Base-by-base conservation (phyloP, 2,329 filamentous ascomycete genomes). In the Curvularia lunata region DNA sequence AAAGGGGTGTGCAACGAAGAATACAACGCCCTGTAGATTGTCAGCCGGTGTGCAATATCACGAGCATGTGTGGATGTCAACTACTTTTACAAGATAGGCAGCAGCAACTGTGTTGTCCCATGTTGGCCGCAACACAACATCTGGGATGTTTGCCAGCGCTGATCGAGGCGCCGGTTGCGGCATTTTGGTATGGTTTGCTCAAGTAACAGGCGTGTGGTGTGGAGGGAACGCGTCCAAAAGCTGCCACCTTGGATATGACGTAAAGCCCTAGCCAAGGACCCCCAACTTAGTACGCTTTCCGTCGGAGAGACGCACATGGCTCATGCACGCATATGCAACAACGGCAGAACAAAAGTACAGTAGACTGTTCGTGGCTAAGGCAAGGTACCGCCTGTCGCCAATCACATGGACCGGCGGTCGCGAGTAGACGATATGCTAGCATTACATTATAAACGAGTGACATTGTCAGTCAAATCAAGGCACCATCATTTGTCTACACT, bases 1-100 rank as follows among this genome's bases (percentile, higher is more conserved):
- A 67, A 90, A 92, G 21, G 86, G 88, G 73, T 93, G 90, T 30
- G 84, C 82, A 49, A 86, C 65, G 77, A 96, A 97, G 79, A 94
- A 97, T 80, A 86, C 87, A 70, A 97, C 88, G 62, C 95, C 94
- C 78, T 88, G 60, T 45, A 64, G 55, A 42, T 57, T 64, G 59
- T 69, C 56, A 68, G 63, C 50, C 27, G 47, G 18, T 34, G 40
- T 37, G 9, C 46, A n/a, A 47, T 27, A 30, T 16, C 16, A 37
- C 13, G 1, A 9, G 19, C 19, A 40, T 12, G 23, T 19, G 5
- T 2, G 13, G 2, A 27, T 1, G 41, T n/a, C 27, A 18, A 23
- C 21, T 59, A 75, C 75, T 64, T 75, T 75, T 57, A 72, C 50
- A 3, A 72, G 68, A 52, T 75, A 76, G 10, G 64, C 64, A 25